Base-by-base conservation (phyloP, 73 alveolate genomes). In the Halteria grandinella region DNA sequence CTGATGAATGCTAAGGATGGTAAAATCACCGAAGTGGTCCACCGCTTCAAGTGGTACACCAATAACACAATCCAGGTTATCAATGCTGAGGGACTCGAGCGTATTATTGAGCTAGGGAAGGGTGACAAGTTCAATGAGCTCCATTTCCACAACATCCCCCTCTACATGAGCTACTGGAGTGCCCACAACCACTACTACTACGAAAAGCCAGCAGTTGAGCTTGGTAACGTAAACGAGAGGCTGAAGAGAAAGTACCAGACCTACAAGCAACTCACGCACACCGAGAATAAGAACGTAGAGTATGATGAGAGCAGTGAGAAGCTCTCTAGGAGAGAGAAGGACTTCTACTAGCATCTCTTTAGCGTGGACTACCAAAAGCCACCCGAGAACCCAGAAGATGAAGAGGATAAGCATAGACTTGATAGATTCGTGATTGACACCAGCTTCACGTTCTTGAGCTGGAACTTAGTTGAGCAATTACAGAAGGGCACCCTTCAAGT, bases 341-440 rank as follows among this genome's bases (percentile, higher is more conserved):
- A 15, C 7, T 25, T 62, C 3, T 62, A 62, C 43, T 29, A 36
- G 12, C 17, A 17, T 17, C 6, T 66, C 8, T 7, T 44, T 44
- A 66, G 15, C 8, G 80, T 66, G 8, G 80, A 66, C 47, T 66
- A 66, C 21, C 41, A n/a, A n/a, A n/a, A n/a, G n/a, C n/a, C n/a
- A n/a, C n/a, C n/a, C n/a, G n/a, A n/a, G n/a, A n/a, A n/a, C n/a
- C n/a, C n/a, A n/a, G n/a, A n/a, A n/a, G n/a, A n/a, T n/a, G n/a
- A n/a, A n/a, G n/a, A 51, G 29, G 34, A n/a, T 7, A 41, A 66
- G 21, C 39, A 44, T 23, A 25, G 64, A 29, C 43, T 27, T 12
- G 7, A 5, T 10, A 11, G 43, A 14, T 32, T 45, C 45, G 66
- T 45, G 1, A 51, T 51, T 18, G 80, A 66, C 23, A 45, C 47